Percentiles rank a stretch among this genome's conserved stretches.
phyloP scores from a whole-genome alignment of 768 basidiomycete species.

The Suillus discolor region DNA sequence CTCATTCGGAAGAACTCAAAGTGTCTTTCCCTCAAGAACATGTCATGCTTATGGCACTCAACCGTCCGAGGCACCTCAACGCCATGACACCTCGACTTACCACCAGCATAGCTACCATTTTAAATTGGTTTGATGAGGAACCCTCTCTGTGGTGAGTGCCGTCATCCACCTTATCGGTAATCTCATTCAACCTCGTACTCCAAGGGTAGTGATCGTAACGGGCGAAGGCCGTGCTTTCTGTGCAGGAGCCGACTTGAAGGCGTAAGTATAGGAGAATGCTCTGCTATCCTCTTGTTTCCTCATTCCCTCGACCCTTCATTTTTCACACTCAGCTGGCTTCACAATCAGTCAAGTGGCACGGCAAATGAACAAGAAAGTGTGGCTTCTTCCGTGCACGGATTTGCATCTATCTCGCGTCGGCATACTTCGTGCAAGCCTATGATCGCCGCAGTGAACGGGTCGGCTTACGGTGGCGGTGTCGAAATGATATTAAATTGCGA shows the following conservation, averaged over 20 bases:
- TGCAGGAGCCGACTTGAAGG: constrained; percentile 78
- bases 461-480: constrained; percentile 66
- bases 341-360: constrained; percentile 46
- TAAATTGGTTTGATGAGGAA: constrained; percentile 78
- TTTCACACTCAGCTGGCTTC: constrained; percentile 55
- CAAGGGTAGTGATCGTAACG: constrained; percentile 75
- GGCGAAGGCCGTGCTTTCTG: constrained; percentile 76
- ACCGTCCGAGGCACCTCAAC: constrained; percentile 72
- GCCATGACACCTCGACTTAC: constrained; percentile 68
- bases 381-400: constrained; percentile 53
- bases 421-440: constrained; percentile 65
- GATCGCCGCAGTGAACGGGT: constrained; percentile 81
- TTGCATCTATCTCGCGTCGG: constrained; percentile 74
- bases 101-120: constrained; percentile 48
- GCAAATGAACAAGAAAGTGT: constrained; percentile 46
- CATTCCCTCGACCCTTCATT: not conserved
- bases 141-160: constrained; percentile 67
- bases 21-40: constrained; percentile 50
- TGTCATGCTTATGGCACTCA: constrained; percentile 57
- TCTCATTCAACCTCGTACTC: not conserved
- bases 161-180: not conserved
- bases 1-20: constrained; percentile 39
- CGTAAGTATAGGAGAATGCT: constrained; percentile 42
- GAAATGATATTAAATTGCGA: constrained; percentile 79
- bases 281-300: not conserved